phyloP scores from a whole-genome alignment of 495 filamentous ascomycete species.

The Penicillium simplicissimum region DNA sequence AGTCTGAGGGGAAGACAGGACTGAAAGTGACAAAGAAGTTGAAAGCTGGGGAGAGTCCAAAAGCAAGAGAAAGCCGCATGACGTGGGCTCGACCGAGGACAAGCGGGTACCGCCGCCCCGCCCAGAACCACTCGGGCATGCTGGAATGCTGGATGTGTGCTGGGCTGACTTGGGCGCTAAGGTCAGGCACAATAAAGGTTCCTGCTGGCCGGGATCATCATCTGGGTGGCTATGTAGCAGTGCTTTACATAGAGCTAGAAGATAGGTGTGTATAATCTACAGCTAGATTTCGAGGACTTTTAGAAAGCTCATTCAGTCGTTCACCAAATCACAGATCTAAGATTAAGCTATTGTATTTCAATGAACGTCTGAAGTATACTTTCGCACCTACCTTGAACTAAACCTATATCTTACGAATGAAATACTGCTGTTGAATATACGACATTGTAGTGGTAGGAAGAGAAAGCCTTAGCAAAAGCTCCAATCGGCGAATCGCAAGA shows the following conservation, averaged over 20 bases:
- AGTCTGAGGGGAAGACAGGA: not conserved
- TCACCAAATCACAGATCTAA: not conserved
- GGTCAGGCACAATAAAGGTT: not conserved
- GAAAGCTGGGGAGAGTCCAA: not conserved
- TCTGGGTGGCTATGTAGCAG: not conserved
- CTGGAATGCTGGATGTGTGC: not conserved
- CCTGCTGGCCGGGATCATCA: not conserved
- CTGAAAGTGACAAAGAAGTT: not conserved
- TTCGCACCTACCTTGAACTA: too few species aligned
- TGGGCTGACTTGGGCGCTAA: not conserved
- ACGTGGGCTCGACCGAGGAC: slow-evolving; percentile 4
- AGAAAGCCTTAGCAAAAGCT: not conserved
- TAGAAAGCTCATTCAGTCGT: not conserved
- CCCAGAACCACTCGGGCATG: not conserved
- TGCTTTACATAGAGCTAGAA: not conserved
- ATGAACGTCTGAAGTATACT: too few species aligned
- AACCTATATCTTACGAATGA: too few species aligned
- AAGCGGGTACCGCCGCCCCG: slow-evolving; percentile 6
- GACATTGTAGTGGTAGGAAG: not conserved
- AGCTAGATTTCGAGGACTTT: not conserved
- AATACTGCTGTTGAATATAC: too few species aligned
- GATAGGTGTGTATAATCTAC: not conserved
- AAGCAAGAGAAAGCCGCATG: slow-evolving; percentile 1
- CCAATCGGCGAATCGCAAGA: not conserved
- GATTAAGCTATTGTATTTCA: too few species aligned